These are phyloP conservation scores for Candida easanensis DNA, from an alignment of 805 yeast genomes.

Conservation along the genomic window DNA sequence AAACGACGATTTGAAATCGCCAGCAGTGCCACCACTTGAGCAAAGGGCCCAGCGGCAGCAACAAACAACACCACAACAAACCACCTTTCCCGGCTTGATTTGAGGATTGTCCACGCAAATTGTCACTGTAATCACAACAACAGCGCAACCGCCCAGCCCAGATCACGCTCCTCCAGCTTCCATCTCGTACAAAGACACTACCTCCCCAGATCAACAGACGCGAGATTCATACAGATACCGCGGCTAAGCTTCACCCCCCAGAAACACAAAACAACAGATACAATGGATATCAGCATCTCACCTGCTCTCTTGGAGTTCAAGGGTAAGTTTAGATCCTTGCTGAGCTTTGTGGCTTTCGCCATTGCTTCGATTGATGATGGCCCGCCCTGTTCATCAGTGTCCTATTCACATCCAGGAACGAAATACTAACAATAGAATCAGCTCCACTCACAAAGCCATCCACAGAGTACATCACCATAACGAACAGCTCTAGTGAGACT, in stretches of 20 bases:
- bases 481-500: conserved; percentile 56
- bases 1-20: conserved; percentile 11
- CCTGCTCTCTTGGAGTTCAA: conserved; percentile 74
- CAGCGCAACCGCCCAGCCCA: background rate
- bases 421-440: conserved; percentile 25
- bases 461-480: conserved; percentile 50
- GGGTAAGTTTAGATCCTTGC: conserved; percentile 49
- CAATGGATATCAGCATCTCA: conserved; percentile 52
- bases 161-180: background rate
- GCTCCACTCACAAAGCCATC: conserved; percentile 76
- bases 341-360: background rate
- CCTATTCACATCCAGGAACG: background rate
- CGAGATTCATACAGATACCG: background rate
- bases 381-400: background rate
- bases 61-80: too few species aligned
- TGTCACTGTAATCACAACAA: background rate
- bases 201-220: conserved; percentile 6
- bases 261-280: background rate
- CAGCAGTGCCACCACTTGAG: conserved; percentile 2
- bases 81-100: too few species aligned
- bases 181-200: background rate
- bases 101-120: too few species aligned
- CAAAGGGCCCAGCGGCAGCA: background rate
- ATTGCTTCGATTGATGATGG: background rate
- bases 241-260: background rate